Base-by-base conservation (phyloP, 257 asterid genomes). In the Buddleja alternifolia region DNA sequence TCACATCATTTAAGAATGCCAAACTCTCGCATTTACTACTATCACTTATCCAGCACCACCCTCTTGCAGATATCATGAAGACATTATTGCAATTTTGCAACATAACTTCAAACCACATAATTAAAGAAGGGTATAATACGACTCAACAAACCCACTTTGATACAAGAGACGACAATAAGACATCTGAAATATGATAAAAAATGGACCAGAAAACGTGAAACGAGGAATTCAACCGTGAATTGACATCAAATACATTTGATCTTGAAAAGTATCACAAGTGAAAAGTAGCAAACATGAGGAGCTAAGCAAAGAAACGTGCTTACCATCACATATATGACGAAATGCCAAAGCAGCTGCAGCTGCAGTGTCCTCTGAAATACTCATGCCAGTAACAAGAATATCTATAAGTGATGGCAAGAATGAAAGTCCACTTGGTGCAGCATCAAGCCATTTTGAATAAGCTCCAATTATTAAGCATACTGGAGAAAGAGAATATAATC, bases 271-370 rank as follows among this genome's bases (percentile, higher is more conserved):
- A 44, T 52, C 12, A 58, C 39, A 10, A 47, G 23, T 48, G 50
- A 73, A 41, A 29, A 36, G 46, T 25, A 60, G 32, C 51, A 72
- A 25, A 54, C 58, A 70, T 10, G 75, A 54, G 47, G 47, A 47
- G 17, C 60, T 24, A 65, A 60, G 63, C 15, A 63, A 74, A 47
- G 46, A 66, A 54, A 60, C 71, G 67, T 17, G 57, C 57, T 73
- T 82, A 89, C 99, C 96, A 55, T 80, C 88, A 64, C 99, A 94
- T 64, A 94, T 91, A 81, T 91, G 95, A 63, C 95, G 90, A 76
- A 94, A 89, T 21, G 99, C 97, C 86, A 88, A 65, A 59, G 96
- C 88, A 75, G 99, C 99, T 6, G 97, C 99, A 9, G 97, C 90
- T 45, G 99, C 99, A 58, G 97, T 78, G 77, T 94, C 99, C 85